These are phyloP conservation scores for Eucalyptus marginata DNA, from an alignment of 345 rosid species.

Conservation along the genomic window DNA sequence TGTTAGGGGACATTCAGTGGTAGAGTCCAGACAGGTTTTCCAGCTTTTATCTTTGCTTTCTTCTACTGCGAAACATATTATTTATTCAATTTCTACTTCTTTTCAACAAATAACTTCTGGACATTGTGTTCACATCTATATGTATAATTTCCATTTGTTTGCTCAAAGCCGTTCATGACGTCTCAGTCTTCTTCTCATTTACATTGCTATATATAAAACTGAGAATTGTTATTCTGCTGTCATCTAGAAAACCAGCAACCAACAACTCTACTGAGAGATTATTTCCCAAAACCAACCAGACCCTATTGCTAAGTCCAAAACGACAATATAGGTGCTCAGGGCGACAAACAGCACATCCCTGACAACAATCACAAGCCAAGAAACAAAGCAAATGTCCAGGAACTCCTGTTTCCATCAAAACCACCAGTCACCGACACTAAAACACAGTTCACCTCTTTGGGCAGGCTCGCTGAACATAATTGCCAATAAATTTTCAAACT, in stretches of 20 bases:
- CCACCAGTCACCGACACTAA: background rate
- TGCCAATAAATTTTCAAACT: background rate
- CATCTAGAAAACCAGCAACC: background rate
- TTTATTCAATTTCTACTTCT: background rate
- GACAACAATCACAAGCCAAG: background rate
- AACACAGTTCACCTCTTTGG: background rate
- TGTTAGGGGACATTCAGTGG: background rate
- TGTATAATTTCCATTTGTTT: background rate
- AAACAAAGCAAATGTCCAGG: background rate
- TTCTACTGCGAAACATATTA: background rate
- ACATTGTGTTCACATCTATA: background rate
- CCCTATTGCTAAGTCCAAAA: background rate
- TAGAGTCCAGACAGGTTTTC: background rate
- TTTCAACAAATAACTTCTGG: background rate
- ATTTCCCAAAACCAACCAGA: background rate
- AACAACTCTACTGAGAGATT: background rate
- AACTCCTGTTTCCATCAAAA: background rate
- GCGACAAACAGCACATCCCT: background rate
- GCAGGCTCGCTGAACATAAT: background rate
- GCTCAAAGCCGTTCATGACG: background rate
- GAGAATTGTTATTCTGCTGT: background rate
- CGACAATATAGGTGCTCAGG: background rate
- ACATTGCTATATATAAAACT: background rate
- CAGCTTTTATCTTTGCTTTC: background rate
- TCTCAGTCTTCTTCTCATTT: background rate